Evolutionary conservation across 345 rosid genomes (phyloP).

Genomic region (Pseudoturritis turrita): DNA sequence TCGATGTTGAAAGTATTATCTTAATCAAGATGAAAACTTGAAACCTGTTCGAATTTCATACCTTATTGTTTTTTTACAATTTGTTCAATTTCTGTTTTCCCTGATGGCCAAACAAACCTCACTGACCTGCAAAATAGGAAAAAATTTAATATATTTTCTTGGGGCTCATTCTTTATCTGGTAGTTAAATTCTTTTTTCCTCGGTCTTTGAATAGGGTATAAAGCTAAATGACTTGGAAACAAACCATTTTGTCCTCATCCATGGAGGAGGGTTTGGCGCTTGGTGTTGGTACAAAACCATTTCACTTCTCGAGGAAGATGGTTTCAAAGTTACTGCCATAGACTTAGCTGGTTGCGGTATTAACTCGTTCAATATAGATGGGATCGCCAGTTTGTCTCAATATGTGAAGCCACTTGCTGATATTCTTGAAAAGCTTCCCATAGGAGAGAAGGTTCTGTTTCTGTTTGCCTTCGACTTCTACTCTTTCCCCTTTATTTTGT

Average conservation of each 20-base stretch:
- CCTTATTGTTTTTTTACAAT: background rate
- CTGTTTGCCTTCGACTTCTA: background rate
- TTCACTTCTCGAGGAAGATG: conserved; percentile 84
- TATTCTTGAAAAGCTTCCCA: conserved; percentile 63
- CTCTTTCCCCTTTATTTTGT: background rate
- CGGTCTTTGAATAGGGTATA: conserved; percentile 45
- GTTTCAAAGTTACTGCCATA: conserved; percentile 82
- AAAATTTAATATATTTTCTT: background rate
- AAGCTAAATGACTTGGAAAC: conserved; percentile 79
- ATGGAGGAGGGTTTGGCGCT: conserved; percentile 98
- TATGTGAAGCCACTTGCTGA: conserved; percentile 83
- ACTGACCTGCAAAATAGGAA: background rate
- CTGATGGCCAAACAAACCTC: background rate
- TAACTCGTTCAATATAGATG: conserved; percentile 63
- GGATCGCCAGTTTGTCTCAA: conserved; percentile 65
- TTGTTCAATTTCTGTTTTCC: background rate
- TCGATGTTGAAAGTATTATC: background rate
- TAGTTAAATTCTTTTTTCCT: background rate
- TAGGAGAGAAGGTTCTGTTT: conserved; percentile 64
- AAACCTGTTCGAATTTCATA: too few species aligned
- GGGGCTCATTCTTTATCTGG: background rate
- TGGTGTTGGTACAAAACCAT: conserved; percentile 99
- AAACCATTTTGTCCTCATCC: conserved; percentile 77
- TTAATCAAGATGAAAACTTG: too few species aligned
- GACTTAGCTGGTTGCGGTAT: conserved; percentile 95